A percentile compares a stretch with the other conserved stretches of the same genome.
phyloP scores from a whole-genome alignment of 306 rosid genomes.

The Betula pendula region DNA sequence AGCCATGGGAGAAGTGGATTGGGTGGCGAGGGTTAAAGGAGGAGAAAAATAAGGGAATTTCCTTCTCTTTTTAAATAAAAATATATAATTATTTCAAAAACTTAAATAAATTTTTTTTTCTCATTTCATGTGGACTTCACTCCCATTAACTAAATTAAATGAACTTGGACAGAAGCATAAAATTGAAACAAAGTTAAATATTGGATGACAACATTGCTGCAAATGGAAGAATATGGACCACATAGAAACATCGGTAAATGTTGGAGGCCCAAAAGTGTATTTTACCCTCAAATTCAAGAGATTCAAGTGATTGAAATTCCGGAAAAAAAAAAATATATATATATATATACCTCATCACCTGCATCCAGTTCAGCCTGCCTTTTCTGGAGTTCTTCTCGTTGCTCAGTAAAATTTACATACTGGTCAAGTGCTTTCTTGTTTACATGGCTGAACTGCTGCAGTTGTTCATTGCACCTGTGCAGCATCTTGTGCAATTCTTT shows the following conservation, averaged over 20 bases:
- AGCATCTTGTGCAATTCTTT: slow-evolving; percentile 83
- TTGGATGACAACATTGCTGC: no score
- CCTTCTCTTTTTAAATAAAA: no score
- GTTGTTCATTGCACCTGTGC: slow-evolving; percentile 87
- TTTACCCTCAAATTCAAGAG: background rate
- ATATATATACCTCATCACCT: slow-evolving; percentile 75
- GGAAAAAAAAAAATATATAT: background rate
- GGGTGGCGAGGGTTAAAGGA: background rate
- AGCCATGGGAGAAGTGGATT: background rate
- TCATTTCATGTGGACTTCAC: no score
- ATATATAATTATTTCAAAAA: no score
- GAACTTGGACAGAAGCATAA: no score
- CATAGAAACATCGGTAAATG: no score
- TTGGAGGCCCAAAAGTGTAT: no score
- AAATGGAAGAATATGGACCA: no score
- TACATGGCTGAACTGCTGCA: slow-evolving; percentile 93
- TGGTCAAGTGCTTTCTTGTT: slow-evolving; percentile 97
- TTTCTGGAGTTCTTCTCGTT: slow-evolving; percentile 95
- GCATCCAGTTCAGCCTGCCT: slow-evolving; percentile 95
- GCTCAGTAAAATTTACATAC: slow-evolving; percentile 93
- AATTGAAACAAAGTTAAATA: no score
- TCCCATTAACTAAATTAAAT: no score
- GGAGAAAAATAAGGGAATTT: no score
- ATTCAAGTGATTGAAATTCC: slow-evolving; percentile 2
- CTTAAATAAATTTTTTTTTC: no score